Conservation (phyloP, 2,329 filamentous ascomycete species). For the Colletotrichum phormii region DNA sequence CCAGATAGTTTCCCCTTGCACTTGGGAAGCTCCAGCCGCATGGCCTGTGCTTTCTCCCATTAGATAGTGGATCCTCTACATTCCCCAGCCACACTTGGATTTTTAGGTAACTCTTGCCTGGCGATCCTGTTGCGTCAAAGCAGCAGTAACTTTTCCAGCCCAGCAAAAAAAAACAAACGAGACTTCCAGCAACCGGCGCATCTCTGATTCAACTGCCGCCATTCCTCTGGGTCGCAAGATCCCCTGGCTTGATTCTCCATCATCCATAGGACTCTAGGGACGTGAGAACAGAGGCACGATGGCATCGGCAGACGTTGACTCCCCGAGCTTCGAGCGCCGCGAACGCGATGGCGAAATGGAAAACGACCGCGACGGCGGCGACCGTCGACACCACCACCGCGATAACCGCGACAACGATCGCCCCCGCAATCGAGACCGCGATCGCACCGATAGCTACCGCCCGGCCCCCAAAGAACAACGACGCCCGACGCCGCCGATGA, state of each 20-base stretch:
- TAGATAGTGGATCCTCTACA: neutral
- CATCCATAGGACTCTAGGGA: neutral
- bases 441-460: conserved; percentile 63
- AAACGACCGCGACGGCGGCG: conserved; percentile 55
- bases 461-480: conserved; percentile 48
- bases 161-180: neutral
- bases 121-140: conserved; percentile 23
- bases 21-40: conserved; percentile 27
- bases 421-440: conserved; percentile 48
- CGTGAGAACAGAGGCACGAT: conserved; percentile 42
- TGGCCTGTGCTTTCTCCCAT: neutral
- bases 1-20: conserved; percentile 8
- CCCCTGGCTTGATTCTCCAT: neutral
- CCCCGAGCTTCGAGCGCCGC: conserved; percentile 52
- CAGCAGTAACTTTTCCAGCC: conserved; percentile 1
- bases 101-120: conserved; percentile 19
- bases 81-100: conserved; percentile 31
- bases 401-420: conserved; percentile 39
- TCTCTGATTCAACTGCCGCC: conserved; percentile 16
- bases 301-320: conserved; percentile 59
- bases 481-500: conserved; percentile 54
- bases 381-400: conserved; percentile 54
- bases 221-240: conserved; percentile 11
- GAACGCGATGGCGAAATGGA: conserved; percentile 34
- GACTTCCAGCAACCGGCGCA: neutral